Base-by-base conservation (phyloP, 1,284 basidiomycete genomes). In the Boletus semigastroideus region DNA sequence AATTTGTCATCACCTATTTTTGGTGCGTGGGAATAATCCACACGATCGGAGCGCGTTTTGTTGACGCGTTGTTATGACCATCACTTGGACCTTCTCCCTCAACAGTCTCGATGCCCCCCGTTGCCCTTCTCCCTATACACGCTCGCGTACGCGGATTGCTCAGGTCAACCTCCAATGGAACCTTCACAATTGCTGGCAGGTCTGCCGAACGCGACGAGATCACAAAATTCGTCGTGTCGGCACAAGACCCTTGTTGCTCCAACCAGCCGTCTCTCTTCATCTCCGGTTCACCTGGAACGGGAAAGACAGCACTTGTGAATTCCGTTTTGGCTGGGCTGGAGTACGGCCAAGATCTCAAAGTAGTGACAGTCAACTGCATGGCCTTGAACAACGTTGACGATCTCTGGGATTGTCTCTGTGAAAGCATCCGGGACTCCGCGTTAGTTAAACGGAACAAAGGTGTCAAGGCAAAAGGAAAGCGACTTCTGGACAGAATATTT, bases 301-400 rank as follows among this genome's bases (percentile, higher is more conserved):
- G 89, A 27, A 92, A 92, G 72, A 92, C 90, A 1, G 90, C 89
- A 0, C 73, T 92, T 10, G 81, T 92, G 31, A 87, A 86, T 61
- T 73, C 80, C 5, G 71, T 90, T 42, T 65, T 92, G 25, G 53
- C 75, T 33, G 67, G 71, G 4, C 54, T 77, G 20, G 66, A 73
- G 11, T 71, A 75, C 22, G 52, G 40, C 41, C 52, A 52, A 1
- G 61, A 72, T 20, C 65, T 79, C 40, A 78, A 74, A 51, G 70
- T 86, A 16, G 62, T 88, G 22, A 74, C 74, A 42, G 72, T 92
- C 56, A 92, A 92, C 59, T 92, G 90, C 66, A 90, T 92, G 86
- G 83, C 85, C 4, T 69, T 91, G 44, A 77, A 76, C 42, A 75
- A 70, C 51, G 67, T 86, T 40, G 85, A 87, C 52, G 75, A 77